A percentile compares a stretch with the other conserved stretches of the same genome.
phyloP scores from a whole-genome alignment of 495 filamentous ascomycete genomes.

The Neurospora sp. region DNA sequence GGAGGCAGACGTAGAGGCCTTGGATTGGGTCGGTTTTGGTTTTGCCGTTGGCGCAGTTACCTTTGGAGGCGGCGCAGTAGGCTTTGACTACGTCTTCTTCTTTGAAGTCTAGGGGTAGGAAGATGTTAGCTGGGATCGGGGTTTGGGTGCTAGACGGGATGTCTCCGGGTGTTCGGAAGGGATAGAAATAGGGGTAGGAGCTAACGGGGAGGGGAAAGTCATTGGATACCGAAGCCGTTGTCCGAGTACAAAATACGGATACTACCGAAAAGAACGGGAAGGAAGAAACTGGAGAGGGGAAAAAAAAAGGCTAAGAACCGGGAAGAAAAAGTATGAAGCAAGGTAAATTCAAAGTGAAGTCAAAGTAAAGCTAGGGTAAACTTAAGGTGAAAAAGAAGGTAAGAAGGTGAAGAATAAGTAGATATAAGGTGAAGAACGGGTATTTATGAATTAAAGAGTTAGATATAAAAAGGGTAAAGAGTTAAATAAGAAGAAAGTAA shows the following conservation, averaged over 20 bases:
- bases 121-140: not conserved
- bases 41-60: constrained; percentile 27
- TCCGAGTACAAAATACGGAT: too few relatives aligned
- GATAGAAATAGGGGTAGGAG: not conserved
- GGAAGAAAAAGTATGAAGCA: too few relatives aligned
- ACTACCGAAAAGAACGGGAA: too few relatives aligned
- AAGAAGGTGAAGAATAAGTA: not conserved
- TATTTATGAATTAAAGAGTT: not conserved
- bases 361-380: not conserved
- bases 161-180: not conserved
- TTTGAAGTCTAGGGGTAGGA: constrained; percentile 19
- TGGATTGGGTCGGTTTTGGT: constrained; percentile 28
- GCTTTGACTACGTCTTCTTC: constrained; percentile 29
- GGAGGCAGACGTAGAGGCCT: constrained; percentile 33
- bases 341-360: too few relatives aligned
- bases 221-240: too few relatives aligned
- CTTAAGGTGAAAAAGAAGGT: not conserved
- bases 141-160: not conserved
- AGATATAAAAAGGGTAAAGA: not conserved
- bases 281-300: too few relatives aligned
- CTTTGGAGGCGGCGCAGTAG: constrained; percentile 27
- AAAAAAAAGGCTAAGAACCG: too few relatives aligned
- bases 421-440: too few relatives aligned
- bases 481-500: rapidly evolving
- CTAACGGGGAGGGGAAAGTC: too few relatives aligned